These are phyloP conservation scores for Mycena latifolia DNA, from an alignment of 768 basidiomycete species.

Conservation along the genomic window DNA sequence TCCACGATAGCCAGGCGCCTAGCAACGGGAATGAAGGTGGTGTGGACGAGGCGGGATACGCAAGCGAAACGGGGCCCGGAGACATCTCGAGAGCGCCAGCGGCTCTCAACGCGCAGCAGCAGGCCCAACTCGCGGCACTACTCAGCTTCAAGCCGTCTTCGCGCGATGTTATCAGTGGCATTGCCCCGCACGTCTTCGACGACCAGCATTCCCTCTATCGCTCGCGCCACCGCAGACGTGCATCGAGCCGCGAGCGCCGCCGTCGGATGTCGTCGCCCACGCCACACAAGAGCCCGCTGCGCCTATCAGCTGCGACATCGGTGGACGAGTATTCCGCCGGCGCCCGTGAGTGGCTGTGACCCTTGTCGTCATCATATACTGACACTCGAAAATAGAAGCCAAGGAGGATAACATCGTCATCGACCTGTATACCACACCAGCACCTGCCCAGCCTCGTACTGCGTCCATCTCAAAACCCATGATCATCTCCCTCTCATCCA, in stretches of 20 bases:
- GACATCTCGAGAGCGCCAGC: background rate
- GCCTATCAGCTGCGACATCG: slow-evolving; percentile 14
- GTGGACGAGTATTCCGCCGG: slow-evolving; percentile 14
- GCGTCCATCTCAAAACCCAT: background rate
- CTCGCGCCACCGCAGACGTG: slow-evolving; percentile 11
- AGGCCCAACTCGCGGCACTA: slow-evolving; percentile 29
- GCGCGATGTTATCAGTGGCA: slow-evolving; percentile 34
- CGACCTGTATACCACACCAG: slow-evolving; percentile 7
- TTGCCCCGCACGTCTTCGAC: slow-evolving; percentile 35
- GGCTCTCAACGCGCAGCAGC: slow-evolving; percentile 13
- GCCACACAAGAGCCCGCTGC: slow-evolving; percentile 21
- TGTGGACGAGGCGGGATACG: too few species aligned
- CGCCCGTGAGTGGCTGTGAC: slow-evolving; percentile 15
- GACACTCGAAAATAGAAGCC: background rate
- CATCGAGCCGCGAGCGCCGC: slow-evolving; percentile 1
- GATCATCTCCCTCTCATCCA: background rate
- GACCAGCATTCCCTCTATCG: slow-evolving; percentile 13
- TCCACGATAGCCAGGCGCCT: background rate
- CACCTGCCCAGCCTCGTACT: background rate
- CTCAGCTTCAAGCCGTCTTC: slow-evolving; percentile 34
- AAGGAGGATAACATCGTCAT: slow-evolving; percentile 22
- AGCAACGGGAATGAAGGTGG: too few species aligned
- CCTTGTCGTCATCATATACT: background rate
- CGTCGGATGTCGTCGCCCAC: background rate
- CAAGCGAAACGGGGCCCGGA: too few species aligned